phyloP scores from a whole-genome alignment of 768 basidiomycete genomes.

The Boletellus sp. region DNA sequence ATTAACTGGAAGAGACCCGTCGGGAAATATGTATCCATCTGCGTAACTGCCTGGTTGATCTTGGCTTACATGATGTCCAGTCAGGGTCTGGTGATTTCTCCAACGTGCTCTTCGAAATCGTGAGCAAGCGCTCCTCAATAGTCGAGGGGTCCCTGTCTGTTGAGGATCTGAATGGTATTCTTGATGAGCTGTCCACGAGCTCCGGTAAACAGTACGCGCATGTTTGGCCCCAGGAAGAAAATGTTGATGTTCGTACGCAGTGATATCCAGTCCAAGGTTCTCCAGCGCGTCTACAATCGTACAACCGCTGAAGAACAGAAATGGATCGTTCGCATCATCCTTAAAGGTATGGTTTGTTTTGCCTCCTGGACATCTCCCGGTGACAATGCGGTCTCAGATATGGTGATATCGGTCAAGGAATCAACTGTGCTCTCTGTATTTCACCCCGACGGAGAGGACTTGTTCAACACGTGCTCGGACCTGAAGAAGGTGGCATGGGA shows the following conservation, averaged over 20 bases:
- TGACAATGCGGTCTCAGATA: conserved; percentile 47
- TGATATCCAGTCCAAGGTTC: conserved; percentile 66
- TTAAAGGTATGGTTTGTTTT: conserved; percentile 67
- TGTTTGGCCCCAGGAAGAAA: background rate
- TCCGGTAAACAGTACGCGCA: conserved; percentile 68
- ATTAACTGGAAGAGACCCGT: conserved; percentile 88
- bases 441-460: conserved; percentile 89
- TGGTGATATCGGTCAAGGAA: conserved; percentile 91
- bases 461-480: conserved; percentile 97
- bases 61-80: conserved; percentile 33
- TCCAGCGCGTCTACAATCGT: conserved; percentile 74
- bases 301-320: conserved; percentile 85
- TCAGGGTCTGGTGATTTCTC: conserved; percentile 84
- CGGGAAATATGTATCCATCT: conserved; percentile 53
- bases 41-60: background rate
- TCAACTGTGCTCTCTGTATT: conserved; percentile 88
- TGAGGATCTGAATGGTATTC: conserved; percentile 76
- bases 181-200: conserved; percentile 72
- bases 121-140: conserved; percentile 78
- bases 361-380: background rate
- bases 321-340: conserved; percentile 94
- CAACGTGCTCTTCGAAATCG: conserved; percentile 80
- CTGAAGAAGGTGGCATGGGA: conserved; percentile 91
- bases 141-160: conserved; percentile 71
- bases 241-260: conserved; percentile 40